Conservation (phyloP, 1,139 yeast genomes). For the Suhomyces anneliseae region DNA sequence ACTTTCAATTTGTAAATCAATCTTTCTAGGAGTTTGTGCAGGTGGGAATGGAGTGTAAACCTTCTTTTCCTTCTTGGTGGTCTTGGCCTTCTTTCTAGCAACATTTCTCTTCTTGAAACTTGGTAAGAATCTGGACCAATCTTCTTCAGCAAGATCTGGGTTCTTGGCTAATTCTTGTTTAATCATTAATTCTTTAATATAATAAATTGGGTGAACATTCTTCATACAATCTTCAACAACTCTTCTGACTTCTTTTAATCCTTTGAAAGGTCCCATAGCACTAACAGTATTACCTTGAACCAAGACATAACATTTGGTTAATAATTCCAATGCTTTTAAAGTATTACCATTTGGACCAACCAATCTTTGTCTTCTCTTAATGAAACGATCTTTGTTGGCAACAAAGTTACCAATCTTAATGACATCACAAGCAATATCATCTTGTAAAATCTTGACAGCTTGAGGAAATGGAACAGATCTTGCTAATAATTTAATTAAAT, state of each 20-base stretch:
- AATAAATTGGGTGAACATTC: slow-evolving; percentile 94
- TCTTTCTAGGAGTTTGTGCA: slow-evolving; percentile 92
- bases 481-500: slow-evolving; percentile 86
- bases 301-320: slow-evolving; percentile 89
- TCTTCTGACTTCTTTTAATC: slow-evolving; percentile 87
- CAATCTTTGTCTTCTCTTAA: slow-evolving; percentile 91
- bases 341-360: slow-evolving; percentile 98
- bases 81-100: slow-evolving; percentile 86
- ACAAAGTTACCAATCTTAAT: slow-evolving; percentile 91
- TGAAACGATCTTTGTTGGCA: slow-evolving; percentile 87
- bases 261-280: slow-evolving; percentile 95
- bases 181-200: slow-evolving; percentile 95
- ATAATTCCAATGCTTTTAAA: slow-evolving; percentile 86
- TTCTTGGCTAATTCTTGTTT: slow-evolving; percentile 91
- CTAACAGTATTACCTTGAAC: slow-evolving; percentile 98
- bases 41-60: slow-evolving; percentile 99
- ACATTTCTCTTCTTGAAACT: slow-evolving; percentile 96
- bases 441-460: slow-evolving; percentile 87
- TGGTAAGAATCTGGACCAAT: slow-evolving; percentile 96
- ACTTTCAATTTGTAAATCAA: slow-evolving; percentile 95
- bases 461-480: slow-evolving; percentile 98
- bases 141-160: slow-evolving; percentile 93
- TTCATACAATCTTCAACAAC: slow-evolving; percentile 98
- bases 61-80: slow-evolving; percentile 66
- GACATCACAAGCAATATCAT: slow-evolving; percentile 93